These are phyloP conservation scores for Alternaria sp. DNA, from an alignment of 2,329 filamentous ascomycete genomes.

Conservation along the genomic window DNA sequence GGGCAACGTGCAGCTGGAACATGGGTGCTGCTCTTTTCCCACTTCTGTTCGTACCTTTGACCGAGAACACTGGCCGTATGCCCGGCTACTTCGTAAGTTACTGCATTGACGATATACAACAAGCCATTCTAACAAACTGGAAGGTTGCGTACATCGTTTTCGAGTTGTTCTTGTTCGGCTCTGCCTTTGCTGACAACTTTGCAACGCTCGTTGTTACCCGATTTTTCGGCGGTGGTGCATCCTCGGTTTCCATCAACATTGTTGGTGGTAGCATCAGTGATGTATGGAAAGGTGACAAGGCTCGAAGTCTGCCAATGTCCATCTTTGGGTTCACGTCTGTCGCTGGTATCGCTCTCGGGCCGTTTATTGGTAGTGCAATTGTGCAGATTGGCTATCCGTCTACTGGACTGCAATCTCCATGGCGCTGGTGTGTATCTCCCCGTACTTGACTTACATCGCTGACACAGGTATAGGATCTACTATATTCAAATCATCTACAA, in stretches of 20 bases:
- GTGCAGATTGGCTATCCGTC: constrained; percentile 46
- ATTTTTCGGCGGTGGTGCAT: constrained; percentile 56
- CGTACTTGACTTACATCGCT: background rate
- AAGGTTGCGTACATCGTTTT: constrained; percentile 53
- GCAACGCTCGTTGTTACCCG: constrained; percentile 55
- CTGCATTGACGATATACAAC: background rate
- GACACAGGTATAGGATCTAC: constrained; percentile 50
- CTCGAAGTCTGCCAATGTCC: constrained; percentile 56
- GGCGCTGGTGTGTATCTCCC: constrained; percentile 50
- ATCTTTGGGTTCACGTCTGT: constrained; percentile 57
- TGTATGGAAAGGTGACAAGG: constrained; percentile 52
- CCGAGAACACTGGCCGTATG: constrained; percentile 57
- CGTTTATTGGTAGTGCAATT: constrained; percentile 54
- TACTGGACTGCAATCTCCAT: constrained; percentile 34
- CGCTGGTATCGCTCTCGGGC: constrained; percentile 55
- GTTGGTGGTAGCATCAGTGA: constrained; percentile 45
- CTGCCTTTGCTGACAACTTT: constrained; percentile 56
- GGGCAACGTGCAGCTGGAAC: constrained; percentile 52
- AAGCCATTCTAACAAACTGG: background rate
- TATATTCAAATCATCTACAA: constrained; percentile 58
- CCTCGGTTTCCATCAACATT: constrained; percentile 55
- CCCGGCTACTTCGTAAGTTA: constrained; percentile 53
- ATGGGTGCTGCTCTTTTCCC: constrained; percentile 54
- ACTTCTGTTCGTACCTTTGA: constrained; percentile 53
- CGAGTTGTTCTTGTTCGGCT: constrained; percentile 53